These are phyloP conservation scores for Phoma sp. DNA, from an alignment of 2,329 filamentous ascomycete genomes.

Conservation along the genomic window DNA sequence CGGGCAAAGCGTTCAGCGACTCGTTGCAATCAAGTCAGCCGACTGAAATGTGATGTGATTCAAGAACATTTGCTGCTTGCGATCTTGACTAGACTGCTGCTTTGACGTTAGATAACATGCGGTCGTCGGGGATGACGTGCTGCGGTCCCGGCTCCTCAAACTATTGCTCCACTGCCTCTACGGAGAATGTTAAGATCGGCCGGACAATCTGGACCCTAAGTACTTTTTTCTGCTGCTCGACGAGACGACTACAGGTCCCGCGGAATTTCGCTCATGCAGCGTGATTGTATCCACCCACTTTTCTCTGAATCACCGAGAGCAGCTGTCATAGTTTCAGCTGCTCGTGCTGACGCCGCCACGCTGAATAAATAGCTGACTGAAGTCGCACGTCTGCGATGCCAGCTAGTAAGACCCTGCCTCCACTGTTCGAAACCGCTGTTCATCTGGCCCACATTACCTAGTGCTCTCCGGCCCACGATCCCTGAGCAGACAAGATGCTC, in stretches of 20 bases:
- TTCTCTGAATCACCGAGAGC: conserved; percentile 10
- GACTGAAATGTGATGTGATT: conserved; percentile 12
- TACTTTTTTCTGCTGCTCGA: conserved; percentile 5
- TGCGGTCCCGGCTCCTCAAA: conserved; percentile 26
- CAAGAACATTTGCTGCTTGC: conserved; percentile 19
- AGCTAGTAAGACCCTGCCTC: conserved; percentile 10
- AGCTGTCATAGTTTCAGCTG: conserved; percentile 12
- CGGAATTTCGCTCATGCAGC: background rate
- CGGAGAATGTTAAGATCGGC: conserved; percentile 6
- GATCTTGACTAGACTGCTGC: conserved; percentile 14
- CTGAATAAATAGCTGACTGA: conserved; percentile 20
- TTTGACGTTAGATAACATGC: conserved; percentile 6
- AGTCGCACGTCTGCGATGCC: conserved; percentile 2
- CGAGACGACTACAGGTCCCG: background rate
- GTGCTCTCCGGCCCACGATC: conserved; percentile 1
- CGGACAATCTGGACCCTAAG: conserved; percentile 9
- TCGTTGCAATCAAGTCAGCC: conserved; percentile 18
- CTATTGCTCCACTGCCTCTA: conserved; percentile 2
- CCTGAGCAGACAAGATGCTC: conserved; percentile 4
- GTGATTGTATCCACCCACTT: conserved; percentile 3
- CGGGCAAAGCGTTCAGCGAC: conserved; percentile 6
- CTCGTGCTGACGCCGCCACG: conserved; percentile 20
- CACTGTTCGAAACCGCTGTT: conserved; percentile 5
- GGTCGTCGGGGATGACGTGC: conserved; percentile 14
- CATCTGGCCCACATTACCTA: conserved; percentile 4